Conservation (phyloP, 2,329 filamentous ascomycete species). For the Aspergillus niger region DNA sequence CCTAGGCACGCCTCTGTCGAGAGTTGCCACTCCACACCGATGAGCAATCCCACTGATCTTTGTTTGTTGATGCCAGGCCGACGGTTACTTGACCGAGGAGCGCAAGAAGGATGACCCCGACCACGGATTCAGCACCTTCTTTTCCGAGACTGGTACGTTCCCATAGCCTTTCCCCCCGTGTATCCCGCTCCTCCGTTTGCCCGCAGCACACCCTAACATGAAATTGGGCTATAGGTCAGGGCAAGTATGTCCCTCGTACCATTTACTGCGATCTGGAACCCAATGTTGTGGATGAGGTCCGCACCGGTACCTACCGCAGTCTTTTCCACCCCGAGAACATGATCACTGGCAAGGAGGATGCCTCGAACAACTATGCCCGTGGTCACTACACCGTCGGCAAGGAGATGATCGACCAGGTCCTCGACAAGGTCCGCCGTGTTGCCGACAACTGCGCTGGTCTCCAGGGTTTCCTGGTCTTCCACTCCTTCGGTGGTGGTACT, state of each 20-base stretch:
- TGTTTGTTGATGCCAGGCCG: conserved; percentile 64
- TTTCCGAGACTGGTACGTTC: conserved; percentile 92
- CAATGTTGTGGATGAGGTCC: conserved; percentile 98
- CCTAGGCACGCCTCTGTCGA: not conserved
- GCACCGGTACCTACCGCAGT: conserved; percentile 91
- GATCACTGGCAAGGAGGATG: conserved; percentile 99
- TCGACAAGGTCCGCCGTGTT: conserved; percentile 96
- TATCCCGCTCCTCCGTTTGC: conserved; percentile 4
- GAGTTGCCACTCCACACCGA: not conserved
- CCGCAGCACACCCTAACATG: conserved; percentile 18
- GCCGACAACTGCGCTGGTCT: conserved; percentile 98
- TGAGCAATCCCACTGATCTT: conserved; percentile 23
- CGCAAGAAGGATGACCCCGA: conserved; percentile 91
- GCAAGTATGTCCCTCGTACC: conserved; percentile 97
- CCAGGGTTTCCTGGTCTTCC: conserved; percentile 99
- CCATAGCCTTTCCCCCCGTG: not conserved
- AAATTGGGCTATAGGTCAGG: conserved; percentile 68
- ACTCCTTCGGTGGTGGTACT: conserved; percentile 98
- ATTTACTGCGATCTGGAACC: conserved; percentile 99
- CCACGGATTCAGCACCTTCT: conserved; percentile 99
- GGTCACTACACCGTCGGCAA: conserved; percentile 99
- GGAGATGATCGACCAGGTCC: conserved; percentile 96
- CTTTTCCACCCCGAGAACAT: conserved; percentile 99
- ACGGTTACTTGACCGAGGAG: conserved; percentile 98
- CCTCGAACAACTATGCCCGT: conserved; percentile 99